These are phyloP conservation scores for Leccinum solheimii DNA, from an alignment of 1,284 basidiomycete species.

Conservation along the genomic window DNA sequence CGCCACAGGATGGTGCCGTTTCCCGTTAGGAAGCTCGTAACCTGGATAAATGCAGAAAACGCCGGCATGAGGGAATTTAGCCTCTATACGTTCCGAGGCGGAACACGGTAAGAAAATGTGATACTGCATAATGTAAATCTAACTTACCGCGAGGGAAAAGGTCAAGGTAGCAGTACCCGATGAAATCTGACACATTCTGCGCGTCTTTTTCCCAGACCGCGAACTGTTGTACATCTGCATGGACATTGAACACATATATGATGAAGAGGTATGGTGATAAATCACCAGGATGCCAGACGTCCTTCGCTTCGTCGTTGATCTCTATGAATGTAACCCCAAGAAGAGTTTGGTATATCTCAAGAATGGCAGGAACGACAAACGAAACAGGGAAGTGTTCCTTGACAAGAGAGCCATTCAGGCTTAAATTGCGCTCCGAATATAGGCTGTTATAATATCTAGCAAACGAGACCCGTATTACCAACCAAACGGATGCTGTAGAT, in stretches of 20 bases:
- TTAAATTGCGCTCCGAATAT: slow-evolving; percentile 63
- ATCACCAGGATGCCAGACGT: slow-evolving; percentile 74
- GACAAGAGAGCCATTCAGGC: slow-evolving; percentile 71
- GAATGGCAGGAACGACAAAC: slow-evolving; percentile 75
- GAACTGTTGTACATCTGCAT: slow-evolving; percentile 73
- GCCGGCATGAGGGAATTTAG: slow-evolving; percentile 82
- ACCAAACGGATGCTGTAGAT: not conserved
- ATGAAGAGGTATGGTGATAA: slow-evolving; percentile 3
- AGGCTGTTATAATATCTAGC: slow-evolving; percentile 68
- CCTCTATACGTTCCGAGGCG: slow-evolving; percentile 40
- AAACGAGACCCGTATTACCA: not conserved
- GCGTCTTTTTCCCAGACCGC: slow-evolving; percentile 79
- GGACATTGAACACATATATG: not conserved
- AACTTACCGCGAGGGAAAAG: slow-evolving; percentile 76
- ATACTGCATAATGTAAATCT: not conserved
- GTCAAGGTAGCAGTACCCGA: slow-evolving; percentile 84
- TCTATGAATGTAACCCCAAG: slow-evolving; percentile 73
- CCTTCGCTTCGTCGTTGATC: slow-evolving; percentile 51
- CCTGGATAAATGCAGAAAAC: slow-evolving; percentile 75
- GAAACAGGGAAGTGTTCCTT: slow-evolving; percentile 87
- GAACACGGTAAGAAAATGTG: not conserved
- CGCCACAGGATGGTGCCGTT: slow-evolving; percentile 67
- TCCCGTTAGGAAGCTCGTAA: slow-evolving; percentile 51
- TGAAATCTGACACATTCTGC: slow-evolving; percentile 65
- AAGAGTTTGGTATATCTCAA: slow-evolving; percentile 79